Evolutionary conservation across 495 filamentous ascomycete genomes (phyloP), one percentile per base, ranked within the genome.

Genomic region (Acidiella bohemica): DNA sequence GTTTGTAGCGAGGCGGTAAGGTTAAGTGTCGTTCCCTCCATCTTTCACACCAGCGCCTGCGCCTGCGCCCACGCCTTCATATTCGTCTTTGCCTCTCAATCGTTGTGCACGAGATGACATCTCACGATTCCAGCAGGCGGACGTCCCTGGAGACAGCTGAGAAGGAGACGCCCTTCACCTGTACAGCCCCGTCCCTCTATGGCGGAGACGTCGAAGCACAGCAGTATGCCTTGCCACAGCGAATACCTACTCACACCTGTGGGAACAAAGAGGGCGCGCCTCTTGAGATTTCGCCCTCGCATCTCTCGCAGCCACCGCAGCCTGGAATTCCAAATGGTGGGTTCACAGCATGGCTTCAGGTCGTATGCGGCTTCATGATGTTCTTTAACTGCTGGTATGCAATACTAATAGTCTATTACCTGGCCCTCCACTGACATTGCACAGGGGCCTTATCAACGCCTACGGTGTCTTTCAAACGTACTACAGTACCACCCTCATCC

Each of bases 321-420:
- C 31, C 20, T 10, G 39, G 39, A 20, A 57, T 59, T 12, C 63
- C 63, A 5, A 50, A 71, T 47, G 68, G 67, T 19, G 68, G 67
- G 4, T 22, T 67, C 2, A 13, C 39, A 30, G 67, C 67, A 5
- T 72, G 67, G 68, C 50, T 72, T 9, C 67, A 71, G 31, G 68
- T 71, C 11, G 25, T 56, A 24, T 58, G 60, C 10, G 56, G 53
- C 22, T 70, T 68, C 55, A 56, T 64, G 43, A 30, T 71, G 42
- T 64, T 70, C 52, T 66, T 69, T 55, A 72, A 69, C 47, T 61
- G 66, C 9, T 70, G 68, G 64, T 69, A n/a, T n/a, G n/a, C n/a
- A n/a, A n/a, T n/a, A n/a, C n/a, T n/a, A n/a, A n/a, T n/a, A n/a
- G n/a, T n/a, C n/a, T n/a, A n/a, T n/a, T n/a, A n/a, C n/a, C n/a